Evolutionary conservation across 495 filamentous ascomycete genomes (phyloP).

Genomic region (Melanomma pulvis-pyrius): DNA sequence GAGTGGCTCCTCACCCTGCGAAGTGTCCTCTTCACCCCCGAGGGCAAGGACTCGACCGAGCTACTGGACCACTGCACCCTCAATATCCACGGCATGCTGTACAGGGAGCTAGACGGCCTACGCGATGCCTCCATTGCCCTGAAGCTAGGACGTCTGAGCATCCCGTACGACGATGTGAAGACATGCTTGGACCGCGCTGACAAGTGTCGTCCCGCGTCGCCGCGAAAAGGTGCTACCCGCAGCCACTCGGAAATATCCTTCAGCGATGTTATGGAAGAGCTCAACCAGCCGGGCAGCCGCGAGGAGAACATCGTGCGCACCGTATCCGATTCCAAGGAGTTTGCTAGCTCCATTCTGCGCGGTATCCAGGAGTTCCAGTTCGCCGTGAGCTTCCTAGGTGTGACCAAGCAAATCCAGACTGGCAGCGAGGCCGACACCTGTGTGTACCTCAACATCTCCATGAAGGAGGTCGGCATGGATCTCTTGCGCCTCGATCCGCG

Average conservation of each 20-base stretch:
- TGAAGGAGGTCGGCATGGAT: slow-evolving; percentile 95
- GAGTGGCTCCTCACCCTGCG: slow-evolving; percentile 91
- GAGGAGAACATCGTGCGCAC: slow-evolving; percentile 79
- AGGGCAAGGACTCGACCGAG: slow-evolving; percentile 84
- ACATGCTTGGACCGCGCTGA: slow-evolving; percentile 60
- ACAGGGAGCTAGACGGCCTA: slow-evolving; percentile 82
- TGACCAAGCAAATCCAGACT: slow-evolving; percentile 74
- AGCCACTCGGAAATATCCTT: slow-evolving; percentile 62
- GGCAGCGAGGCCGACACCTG: slow-evolving; percentile 67
- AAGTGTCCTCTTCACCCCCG: slow-evolving; percentile 83
- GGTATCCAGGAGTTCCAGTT: slow-evolving; percentile 97
- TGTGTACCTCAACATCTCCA: slow-evolving; percentile 80
- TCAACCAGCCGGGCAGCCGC: slow-evolving; percentile 70
- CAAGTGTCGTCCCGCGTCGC: slow-evolving; percentile 42
- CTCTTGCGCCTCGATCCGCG: slow-evolving; percentile 90
- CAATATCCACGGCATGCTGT: slow-evolving; percentile 91
- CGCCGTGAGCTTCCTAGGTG: slow-evolving; percentile 86
- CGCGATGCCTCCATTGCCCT: slow-evolving; percentile 86
- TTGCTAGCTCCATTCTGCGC: slow-evolving; percentile 83
- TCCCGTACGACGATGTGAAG: slow-evolving; percentile 85
- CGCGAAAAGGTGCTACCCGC: slow-evolving; percentile 35
- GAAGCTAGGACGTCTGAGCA: slow-evolving; percentile 84
- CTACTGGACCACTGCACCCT: slow-evolving; percentile 84
- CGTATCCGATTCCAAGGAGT: slow-evolving; percentile 90
- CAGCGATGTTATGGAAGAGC: slow-evolving; percentile 75